These are phyloP conservation scores for Aquilaria sinensis DNA, from an alignment of 345 rosid genomes.

Conservation along the genomic window DNA sequence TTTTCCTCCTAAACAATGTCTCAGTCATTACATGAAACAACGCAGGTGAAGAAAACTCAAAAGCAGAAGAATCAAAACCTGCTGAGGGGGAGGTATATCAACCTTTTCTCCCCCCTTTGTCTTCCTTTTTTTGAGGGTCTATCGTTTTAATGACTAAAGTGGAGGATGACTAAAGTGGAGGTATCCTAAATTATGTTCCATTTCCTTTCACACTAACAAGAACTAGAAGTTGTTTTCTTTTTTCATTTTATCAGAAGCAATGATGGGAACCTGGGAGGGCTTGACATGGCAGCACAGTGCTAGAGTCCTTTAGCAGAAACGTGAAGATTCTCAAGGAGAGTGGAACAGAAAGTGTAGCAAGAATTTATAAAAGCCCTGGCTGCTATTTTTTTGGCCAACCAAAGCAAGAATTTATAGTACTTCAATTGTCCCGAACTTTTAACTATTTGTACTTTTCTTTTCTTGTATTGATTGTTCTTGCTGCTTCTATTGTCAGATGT, in stretches of 20 bases:
- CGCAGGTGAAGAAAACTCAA: constrained; percentile 74
- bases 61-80: constrained; percentile 72
- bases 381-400: constrained; percentile 13
- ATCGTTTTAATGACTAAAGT: too few species aligned
- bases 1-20: neutral
- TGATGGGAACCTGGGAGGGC: constrained; percentile 20
- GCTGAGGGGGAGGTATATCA: constrained; percentile 54
- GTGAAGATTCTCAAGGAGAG: constrained; percentile 14
- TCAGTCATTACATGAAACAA: constrained; percentile 4
- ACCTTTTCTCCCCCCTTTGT: neutral
- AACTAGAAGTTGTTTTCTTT: neutral
- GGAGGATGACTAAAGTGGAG: too few species aligned
- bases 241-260: constrained; percentile 22
- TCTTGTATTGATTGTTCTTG: neutral
- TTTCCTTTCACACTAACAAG: neutral
- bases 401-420: constrained; percentile 15
- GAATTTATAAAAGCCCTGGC: constrained; percentile 11
- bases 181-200: neutral
- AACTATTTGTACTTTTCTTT: neutral
- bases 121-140: neutral
- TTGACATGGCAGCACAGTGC: constrained; percentile 10
- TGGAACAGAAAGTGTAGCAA: constrained; percentile 20
- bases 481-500: constrained; percentile 10
- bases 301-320: constrained; percentile 13
- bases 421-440: constrained; percentile 14